Evolutionary conservation across 2,329 filamentous ascomycete species (phyloP), one percentile per base, ranked within the genome.

Genomic region (Ophiocordyceps sinensis): DNA sequence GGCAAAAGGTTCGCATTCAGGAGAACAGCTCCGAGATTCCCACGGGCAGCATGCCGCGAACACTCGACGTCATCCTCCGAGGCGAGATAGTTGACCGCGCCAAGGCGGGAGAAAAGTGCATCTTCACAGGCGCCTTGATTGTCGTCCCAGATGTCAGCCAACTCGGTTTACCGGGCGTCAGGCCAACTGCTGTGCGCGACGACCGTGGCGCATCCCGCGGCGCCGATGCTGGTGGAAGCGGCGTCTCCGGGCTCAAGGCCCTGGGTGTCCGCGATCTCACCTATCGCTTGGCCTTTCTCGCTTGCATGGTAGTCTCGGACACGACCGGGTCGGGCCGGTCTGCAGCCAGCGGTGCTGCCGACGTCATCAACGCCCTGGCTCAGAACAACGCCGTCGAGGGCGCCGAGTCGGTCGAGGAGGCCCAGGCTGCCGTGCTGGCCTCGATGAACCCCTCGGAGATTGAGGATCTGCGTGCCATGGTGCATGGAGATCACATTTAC

Each of bases 1-100:
- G 91, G 91, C 91, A 98, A 59, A 96, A 96, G 60, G 87, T 96
- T 21, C 84, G 93, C 47, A 86, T 96, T 46, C 91, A 98, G 63
- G 91, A 98, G 62, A 98, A 96, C 66, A 94, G 87, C 50, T 89
- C 89, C 4, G 91, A 98, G 59, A 98, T 98, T 31, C 91, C 91
- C 0, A 98, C 91, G 0, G 91, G 91, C 41, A 95, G 88, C 64
- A 98, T 98, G 91, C 91, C 91, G 21, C 77, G 91, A 44, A 98
- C 91, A 3, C 91, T 98, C 77, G 91, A 98, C 54, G 83, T 98
- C 35, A 95, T 98, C 50, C 64, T 98, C 29, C 81, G 91, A 45
- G 91, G 91, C 54, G 91, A 98, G 60, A 95, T 98, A 67, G 91
- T 98, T 23, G 91, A 98, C 54, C 79, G 91, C 40, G 88, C 89